These are phyloP conservation scores for Candida insectorum DNA, from an alignment of 805 yeast genomes.

Conservation along the genomic window DNA sequence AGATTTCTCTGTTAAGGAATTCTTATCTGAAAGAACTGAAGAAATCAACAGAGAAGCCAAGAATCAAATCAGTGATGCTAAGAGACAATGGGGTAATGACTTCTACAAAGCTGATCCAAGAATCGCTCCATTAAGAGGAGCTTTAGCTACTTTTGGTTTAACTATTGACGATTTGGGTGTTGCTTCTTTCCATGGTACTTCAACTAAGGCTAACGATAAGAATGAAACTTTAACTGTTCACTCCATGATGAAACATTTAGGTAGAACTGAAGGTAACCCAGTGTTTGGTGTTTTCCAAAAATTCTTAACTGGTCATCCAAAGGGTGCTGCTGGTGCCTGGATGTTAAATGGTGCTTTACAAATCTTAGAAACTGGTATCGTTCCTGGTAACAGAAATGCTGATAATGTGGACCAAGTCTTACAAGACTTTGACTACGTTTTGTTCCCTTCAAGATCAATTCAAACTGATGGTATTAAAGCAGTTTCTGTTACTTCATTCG, in stretches of 20 bases:
- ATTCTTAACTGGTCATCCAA: conserved; percentile 98
- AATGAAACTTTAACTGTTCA: conserved; percentile 92
- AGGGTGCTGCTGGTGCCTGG: conserved; percentile 99
- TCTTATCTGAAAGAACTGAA: conserved; percentile 79
- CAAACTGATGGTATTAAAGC: conserved; percentile 98
- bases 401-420: conserved; percentile 86
- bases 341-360: conserved; percentile 98
- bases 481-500: conserved; percentile 93
- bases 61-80: conserved; percentile 83
- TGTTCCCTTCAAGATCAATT: conserved; percentile 90
- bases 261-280: conserved; percentile 97
- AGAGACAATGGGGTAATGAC: conserved; percentile 92
- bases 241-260: conserved; percentile 90
- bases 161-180: conserved; percentile 94
- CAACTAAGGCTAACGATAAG: conserved; percentile 98
- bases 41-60: conserved; percentile 82
- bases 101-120: conserved; percentile 89
- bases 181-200: conserved; percentile 99
- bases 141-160: conserved; percentile 89
- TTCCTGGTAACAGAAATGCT: conserved; percentile 98
- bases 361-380: conserved; percentile 85
- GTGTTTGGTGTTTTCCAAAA: conserved; percentile 98
- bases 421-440: conserved; percentile 81
- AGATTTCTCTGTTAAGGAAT: conserved; percentile 42
- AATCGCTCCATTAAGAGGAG: conserved; percentile 96